Evolutionary conservation across 2,329 filamentous ascomycete species (phyloP).

Genomic region (Pyrenochaeta sp.): DNA sequence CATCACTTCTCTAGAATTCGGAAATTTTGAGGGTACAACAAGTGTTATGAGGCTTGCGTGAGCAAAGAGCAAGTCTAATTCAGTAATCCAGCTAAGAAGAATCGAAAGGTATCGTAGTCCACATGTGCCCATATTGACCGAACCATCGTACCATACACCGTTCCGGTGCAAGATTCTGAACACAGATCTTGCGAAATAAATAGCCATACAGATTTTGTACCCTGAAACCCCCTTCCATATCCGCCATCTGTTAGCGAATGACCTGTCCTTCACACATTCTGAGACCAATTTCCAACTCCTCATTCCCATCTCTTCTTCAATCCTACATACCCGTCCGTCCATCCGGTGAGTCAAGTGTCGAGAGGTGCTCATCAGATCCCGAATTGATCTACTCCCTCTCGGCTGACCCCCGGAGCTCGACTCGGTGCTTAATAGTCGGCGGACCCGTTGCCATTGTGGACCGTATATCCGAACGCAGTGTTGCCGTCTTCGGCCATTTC

Average conservation of each 20-base stretch:
- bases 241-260: constrained; percentile 8
- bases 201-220: constrained; percentile 4
- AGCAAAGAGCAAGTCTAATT: constrained; percentile 33
- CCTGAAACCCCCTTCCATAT: constrained; percentile 3
- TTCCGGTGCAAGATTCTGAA: constrained; percentile 4
- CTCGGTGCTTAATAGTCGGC: constrained; percentile 48
- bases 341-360: constrained; percentile 33
- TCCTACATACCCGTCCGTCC: constrained; percentile 25
- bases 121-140: constrained; percentile 13
- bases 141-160: constrained; percentile 4
- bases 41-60: constrained; percentile 24
- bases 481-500: constrained; percentile 54
- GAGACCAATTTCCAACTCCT: constrained; percentile 12
- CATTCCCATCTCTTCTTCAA: constrained; percentile 6
- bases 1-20: neutral
- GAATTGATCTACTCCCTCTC: constrained; percentile 8
- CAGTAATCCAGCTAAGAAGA: constrained; percentile 22
- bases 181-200: constrained; percentile 2
- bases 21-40: constrained; percentile 4
- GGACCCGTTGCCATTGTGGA: constrained; percentile 52
- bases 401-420: constrained; percentile 26
- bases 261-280: constrained; percentile 29
- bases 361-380: constrained; percentile 11
- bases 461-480: constrained; percentile 53
- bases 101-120: constrained; percentile 19